A percentile compares a stretch with the other conserved stretches of the same genome.
Conservation (phyloP, 2,329 filamentous ascomycete genomes). For the Colletotrichum liriopes region DNA sequence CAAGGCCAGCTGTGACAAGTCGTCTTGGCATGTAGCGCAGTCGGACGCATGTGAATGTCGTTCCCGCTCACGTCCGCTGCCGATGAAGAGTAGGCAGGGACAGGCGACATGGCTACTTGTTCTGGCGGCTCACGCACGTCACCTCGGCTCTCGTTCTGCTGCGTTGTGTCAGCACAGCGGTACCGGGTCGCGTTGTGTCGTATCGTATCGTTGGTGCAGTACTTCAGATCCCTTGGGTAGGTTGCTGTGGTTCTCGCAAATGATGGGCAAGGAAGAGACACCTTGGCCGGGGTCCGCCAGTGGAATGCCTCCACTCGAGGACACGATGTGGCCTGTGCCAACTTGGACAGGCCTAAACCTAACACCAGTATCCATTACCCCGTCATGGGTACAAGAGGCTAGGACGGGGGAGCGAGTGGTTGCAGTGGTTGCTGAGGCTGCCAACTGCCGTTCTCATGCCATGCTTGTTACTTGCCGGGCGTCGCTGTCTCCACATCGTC, state of each 20-base stretch:
- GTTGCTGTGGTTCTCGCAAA: slow-evolving; percentile 6
- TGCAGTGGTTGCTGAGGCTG: slow-evolving; percentile 4
- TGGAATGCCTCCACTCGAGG: neutral
- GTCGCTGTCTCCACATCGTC: slow-evolving; percentile 28
- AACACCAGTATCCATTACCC: neutral
- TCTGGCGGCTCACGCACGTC: slow-evolving; percentile 3
- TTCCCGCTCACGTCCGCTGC: neutral
- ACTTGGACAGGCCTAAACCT: neutral
- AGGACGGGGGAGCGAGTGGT: slow-evolving; percentile 5
- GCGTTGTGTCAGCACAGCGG: neutral
- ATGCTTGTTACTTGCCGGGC: slow-evolving; percentile 27
- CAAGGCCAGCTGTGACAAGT: neutral
- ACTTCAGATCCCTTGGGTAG: neutral
- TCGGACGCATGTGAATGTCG: neutral
- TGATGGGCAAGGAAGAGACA: slow-evolving; percentile 1
- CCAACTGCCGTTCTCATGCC: slow-evolving; percentile 38
- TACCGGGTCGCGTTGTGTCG: neutral
- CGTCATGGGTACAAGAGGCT: neutral
- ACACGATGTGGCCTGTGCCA: slow-evolving; percentile 16
- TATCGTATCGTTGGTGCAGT: neutral
- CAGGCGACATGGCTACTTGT: neutral
- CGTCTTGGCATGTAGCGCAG: neutral
- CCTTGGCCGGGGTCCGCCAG: slow-evolving; percentile 4
- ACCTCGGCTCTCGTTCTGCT: neutral
- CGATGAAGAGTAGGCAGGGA: too few species aligned